Base-by-base conservation (phyloP, 2,329 filamentous ascomycete species). In the Sporothrix globosa region DNA sequence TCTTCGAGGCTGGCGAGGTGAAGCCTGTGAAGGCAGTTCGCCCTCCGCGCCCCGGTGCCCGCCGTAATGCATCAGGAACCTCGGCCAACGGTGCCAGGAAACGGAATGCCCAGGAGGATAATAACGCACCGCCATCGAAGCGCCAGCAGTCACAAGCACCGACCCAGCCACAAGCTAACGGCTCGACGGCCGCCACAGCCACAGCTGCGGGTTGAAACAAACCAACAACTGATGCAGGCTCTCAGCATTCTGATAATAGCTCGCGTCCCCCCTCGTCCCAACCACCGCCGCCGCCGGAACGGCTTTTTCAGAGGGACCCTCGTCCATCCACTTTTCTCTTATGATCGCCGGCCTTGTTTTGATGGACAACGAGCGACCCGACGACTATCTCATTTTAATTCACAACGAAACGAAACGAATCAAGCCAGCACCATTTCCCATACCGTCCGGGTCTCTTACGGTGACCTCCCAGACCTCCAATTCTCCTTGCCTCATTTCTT, bases 1-100 rank as follows among this genome's bases (percentile, higher is more conserved):
- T 98, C 2, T 99, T 99, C 78, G 86, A 90, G 63, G 82, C 89
- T 30, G 92, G 92, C 76, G 96, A 99, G 80, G 82, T 83, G 66
- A 91, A 88, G 76, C 92, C 92, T 5, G 77, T 80, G 17, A 86
- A 84, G 71, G 84, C 85, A 19, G 82, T 84, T 68, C 87, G 85
- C 77, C 80, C 90, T 6, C 13, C 41, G 1, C 70, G 69, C 19
- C 61, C 52, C 13, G 68, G 60, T 5, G 68, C 54, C 34, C 73
- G 73, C 17, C 69, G 87, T 79, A 83, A 85, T 77, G 78, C 82
- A 13, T 68, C 74, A 46, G 76, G 76, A 67, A 76, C 79, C n/a
- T 24, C 63, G 11, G 83, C 83, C 73, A 79, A 79, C 73, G 76
- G 79, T 13, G 77, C 77, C 65, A 86, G 83, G 77, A 86, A 86